Percentiles rank a stretch among this genome's conserved stretches.
phyloP scores from a whole-genome alignment of 2,329 filamentous ascomycete species.

The Dothistroma pini region DNA sequence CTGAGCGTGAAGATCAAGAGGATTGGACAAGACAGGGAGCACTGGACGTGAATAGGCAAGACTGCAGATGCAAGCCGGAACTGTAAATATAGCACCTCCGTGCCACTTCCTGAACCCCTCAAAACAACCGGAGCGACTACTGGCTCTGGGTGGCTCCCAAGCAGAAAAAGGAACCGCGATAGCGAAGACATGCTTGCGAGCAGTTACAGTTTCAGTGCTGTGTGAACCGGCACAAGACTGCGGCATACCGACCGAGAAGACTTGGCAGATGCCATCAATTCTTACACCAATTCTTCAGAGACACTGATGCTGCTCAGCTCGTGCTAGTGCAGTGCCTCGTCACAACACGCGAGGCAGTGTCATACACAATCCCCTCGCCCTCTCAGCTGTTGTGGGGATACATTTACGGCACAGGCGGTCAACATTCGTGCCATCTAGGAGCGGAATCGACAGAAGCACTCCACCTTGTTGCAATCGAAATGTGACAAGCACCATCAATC shows the following conservation, averaged over 20 bases:
- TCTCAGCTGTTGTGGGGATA: not conserved
- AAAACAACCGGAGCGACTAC: not conserved
- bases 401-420: not conserved
- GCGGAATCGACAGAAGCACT: not conserved
- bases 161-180: not conserved
- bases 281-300: not conserved
- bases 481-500: not conserved
- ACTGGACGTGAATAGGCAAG: not conserved
- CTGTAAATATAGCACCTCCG: slow-evolving; percentile 1
- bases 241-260: not conserved
- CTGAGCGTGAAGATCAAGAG: not conserved
- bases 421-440: not conserved
- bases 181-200: not conserved
- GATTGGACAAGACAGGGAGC: not conserved
- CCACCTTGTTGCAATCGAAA: not conserved
- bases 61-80: slow-evolving; percentile 3
- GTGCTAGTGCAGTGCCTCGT: not conserved
- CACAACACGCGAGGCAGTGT: not conserved
- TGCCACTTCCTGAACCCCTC: not conserved
- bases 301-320: not conserved
- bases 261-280: not conserved
- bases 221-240: not conserved
- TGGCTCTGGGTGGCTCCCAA: not conserved
- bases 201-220: not conserved
- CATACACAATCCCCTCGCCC: not conserved